phyloP scores from a whole-genome alignment of 2,329 filamentous ascomycete species.

The Orbilia quercus region DNA sequence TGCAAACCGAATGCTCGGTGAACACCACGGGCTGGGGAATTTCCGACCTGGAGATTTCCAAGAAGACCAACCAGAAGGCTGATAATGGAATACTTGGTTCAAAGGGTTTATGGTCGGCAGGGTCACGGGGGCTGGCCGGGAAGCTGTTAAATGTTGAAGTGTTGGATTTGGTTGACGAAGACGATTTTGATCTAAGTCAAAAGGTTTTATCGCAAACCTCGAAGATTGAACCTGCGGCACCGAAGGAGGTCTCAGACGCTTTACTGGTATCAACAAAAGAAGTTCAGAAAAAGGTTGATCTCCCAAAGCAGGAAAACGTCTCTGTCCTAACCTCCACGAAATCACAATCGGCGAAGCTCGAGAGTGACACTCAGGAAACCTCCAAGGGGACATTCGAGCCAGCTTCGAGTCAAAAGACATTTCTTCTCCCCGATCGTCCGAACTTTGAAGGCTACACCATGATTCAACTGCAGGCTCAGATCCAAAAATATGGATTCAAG shows the following conservation, averaged over 20 bases:
- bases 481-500: constrained; percentile 50
- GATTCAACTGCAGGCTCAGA: constrained; percentile 41
- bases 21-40: constrained; percentile 49
- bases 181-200: constrained; percentile 45
- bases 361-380: neutral
- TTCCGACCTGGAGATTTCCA: constrained; percentile 37
- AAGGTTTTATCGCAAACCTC: constrained; percentile 10
- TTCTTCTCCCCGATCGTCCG: constrained; percentile 16
- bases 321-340: constrained; percentile 1
- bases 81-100: neutral
- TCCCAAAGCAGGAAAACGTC: neutral
- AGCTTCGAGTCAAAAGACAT: neutral
- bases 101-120: constrained; percentile 32
- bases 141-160: constrained; percentile 33
- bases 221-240: neutral
- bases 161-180: constrained; percentile 45
- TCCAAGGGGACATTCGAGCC: neutral
- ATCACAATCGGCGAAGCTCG: neutral
- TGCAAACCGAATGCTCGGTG: constrained; percentile 19
- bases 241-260: neutral
- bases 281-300: constrained; percentile 1
- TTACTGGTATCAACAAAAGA: neutral
- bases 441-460: constrained; percentile 53
- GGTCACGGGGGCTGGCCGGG: constrained; percentile 26
- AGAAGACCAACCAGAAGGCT: neutral